Percentiles rank a stretch among this genome's conserved stretches.
Conservation (phyloP, 2,329 filamentous ascomycete species). For the Neophaeococcomyces mojaviensis region DNA sequence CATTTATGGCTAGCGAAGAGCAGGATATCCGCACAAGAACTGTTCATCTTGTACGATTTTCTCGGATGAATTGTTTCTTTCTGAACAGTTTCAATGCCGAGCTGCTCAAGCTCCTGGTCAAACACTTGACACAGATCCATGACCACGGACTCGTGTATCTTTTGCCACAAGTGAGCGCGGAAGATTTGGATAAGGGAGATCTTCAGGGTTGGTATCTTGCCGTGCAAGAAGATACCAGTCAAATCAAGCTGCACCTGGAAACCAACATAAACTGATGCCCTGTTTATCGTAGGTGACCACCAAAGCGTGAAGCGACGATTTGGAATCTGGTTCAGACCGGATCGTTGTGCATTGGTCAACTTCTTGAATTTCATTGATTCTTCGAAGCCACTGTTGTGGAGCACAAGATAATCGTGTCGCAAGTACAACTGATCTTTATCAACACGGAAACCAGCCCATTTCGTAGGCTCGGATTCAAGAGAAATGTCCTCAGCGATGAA, state of each 20-base stretch:
- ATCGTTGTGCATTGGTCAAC: slow-evolving; percentile 91
- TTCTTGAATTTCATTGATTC: slow-evolving; percentile 95
- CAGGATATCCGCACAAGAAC: slow-evolving; percentile 92
- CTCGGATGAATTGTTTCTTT: slow-evolving; percentile 98
- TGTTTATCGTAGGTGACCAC: slow-evolving; percentile 85
- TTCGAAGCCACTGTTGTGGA: slow-evolving; percentile 48
- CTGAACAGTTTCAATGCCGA: slow-evolving; percentile 94
- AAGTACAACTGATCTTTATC: slow-evolving; percentile 46
- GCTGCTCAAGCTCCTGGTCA: slow-evolving; percentile 89
- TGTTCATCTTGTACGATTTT: slow-evolving; percentile 99
- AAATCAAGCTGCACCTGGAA: slow-evolving; percentile 98
- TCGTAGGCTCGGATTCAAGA: slow-evolving; percentile 37
- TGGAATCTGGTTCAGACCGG: slow-evolving; percentile 95
- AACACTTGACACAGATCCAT: slow-evolving; percentile 99
- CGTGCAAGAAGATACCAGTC: slow-evolving; percentile 97
- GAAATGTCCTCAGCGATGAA: slow-evolving; percentile 36
- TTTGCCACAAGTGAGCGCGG: slow-evolving; percentile 99
- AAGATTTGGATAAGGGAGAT: slow-evolving; percentile 99
- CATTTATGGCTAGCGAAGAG: slow-evolving; percentile 97
- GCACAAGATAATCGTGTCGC: slow-evolving; percentile 42
- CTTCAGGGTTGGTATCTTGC: slow-evolving; percentile 96
- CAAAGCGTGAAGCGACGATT: slow-evolving; percentile 97
- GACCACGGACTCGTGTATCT: slow-evolving; percentile 96
- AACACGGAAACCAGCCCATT: slow-evolving; percentile 47
- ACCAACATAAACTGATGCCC: slow-evolving; percentile 96